phyloP scores from a whole-genome alignment of 2,329 filamentous ascomycete genomes.

The Golovinomyces cichoracearum region DNA sequence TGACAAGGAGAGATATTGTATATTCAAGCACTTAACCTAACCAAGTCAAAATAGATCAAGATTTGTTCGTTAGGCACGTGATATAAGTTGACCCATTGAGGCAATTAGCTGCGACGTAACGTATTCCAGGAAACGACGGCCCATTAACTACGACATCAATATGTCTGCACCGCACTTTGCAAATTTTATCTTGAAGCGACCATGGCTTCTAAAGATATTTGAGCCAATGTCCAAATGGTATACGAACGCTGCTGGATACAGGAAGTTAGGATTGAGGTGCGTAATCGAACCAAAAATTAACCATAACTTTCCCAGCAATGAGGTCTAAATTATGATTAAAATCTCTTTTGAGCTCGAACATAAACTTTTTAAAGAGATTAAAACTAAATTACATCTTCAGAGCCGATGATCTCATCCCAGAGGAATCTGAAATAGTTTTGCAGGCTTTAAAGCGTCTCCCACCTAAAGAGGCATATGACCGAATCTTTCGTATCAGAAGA shows the following conservation, averaged over 20 bases:
- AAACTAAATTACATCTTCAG: slow-evolving; percentile 28
- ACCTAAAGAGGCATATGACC: slow-evolving; percentile 80
- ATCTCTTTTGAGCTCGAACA: too few species aligned
- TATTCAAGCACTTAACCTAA: too few species aligned
- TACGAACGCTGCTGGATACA: slow-evolving; percentile 67
- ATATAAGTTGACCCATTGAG: too few species aligned
- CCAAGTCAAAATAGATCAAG: too few species aligned
- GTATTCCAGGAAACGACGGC: too few species aligned
- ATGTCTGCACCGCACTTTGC: slow-evolving; percentile 29
- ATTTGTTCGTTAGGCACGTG: too few species aligned
- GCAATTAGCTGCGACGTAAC: too few species aligned
- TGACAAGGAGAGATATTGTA: too few species aligned
- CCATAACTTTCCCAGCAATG: too few species aligned
- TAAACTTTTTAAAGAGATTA: too few species aligned
- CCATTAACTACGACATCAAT: neutral
- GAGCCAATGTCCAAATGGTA: slow-evolving; percentile 75
- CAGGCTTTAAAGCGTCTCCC: slow-evolving; percentile 73
- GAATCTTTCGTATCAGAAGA: slow-evolving; percentile 86
- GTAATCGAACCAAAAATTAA: slow-evolving; percentile 8
- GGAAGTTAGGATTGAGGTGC: slow-evolving; percentile 75
- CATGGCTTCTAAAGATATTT: slow-evolving; percentile 59
- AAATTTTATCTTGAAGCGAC: slow-evolving; percentile 55
- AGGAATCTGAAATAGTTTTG: slow-evolving; percentile 71
- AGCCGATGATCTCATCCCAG: slow-evolving; percentile 79
- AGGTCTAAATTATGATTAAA: too few species aligned